Conservation (phyloP, 164 flowering plant genomes). For the Magnolia changhungtana region DNA sequence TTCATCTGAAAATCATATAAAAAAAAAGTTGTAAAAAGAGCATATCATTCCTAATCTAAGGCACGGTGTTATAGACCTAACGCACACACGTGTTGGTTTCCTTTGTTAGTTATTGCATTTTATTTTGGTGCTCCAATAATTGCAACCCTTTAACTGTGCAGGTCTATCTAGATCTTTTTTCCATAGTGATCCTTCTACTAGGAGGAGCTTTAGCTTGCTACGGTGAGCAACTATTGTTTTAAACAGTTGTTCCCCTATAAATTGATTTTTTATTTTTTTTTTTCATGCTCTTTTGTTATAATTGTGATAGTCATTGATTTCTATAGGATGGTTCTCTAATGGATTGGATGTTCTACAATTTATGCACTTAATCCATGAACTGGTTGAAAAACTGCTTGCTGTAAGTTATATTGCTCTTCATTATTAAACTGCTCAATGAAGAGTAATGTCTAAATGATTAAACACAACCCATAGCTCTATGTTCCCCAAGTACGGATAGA, state of each 20-base stretch:
- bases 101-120: constrained; percentile 5
- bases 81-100: no score
- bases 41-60: no score
- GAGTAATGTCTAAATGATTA: no score
- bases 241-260: neutral
- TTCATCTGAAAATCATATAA: no score
- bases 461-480: no score
- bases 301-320: neutral
- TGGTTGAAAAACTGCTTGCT: neutral
- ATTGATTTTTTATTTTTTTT: neutral
- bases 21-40: no score
- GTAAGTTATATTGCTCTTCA: neutral
- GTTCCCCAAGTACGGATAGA: neutral
- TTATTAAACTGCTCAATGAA: neutral
- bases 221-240: constrained; percentile 34
- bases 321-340: neutral
- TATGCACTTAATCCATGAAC: neutral
- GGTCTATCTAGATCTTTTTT: constrained; percentile 69
- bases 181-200: constrained; percentile 48
- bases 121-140: neutral
- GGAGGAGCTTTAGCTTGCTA: constrained; percentile 82
- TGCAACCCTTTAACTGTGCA: constrained; percentile 32
- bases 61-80: no score
- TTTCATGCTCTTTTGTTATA: neutral
- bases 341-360: neutral